Evolutionary conservation across 2,329 filamentous ascomycete genomes (phyloP), one percentile per base, ranked within the genome.

Genomic region (Aureobasidium pullulans): DNA sequence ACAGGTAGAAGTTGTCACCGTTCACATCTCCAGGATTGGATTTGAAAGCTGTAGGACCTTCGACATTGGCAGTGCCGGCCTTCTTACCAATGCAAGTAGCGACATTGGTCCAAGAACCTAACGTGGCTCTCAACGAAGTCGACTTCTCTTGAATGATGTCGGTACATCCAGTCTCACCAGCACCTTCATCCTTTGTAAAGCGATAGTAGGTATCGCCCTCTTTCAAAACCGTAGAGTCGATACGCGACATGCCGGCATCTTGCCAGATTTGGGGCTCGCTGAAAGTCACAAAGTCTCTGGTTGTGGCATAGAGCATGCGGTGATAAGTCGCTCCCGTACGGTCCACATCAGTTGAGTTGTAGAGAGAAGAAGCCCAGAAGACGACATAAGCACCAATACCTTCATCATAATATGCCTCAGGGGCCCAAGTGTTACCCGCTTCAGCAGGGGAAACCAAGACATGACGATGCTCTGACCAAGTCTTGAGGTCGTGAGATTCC

Each of bases 121-220:
- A 66, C 0, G 70, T 71, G 0, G 74, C 74, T 3, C 74, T 73
- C 3, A 82, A 66, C 1, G 68, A 70, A 1, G 68, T 59, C 0
- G 79, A 80, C 34, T 73, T 74, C 63, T 82, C 80, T 61, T 82
- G 75, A 19, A 83, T 81, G 28, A 82, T 82, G 44, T 83, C 80
- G 2, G 69, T 71, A 64, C 80, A 83, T 1, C 80, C 80, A 0
- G 79, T 81, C 1, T 68, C 71, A 4, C 68, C 72, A 1, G 73
- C 77, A 0, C 78, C 79, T 59, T 82, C 80, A 43, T 82, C 80
- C 60, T 83, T 82, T 16, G 79, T 81, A 64, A 82, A 83, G 9
- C 80, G 78, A 64, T 80, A 79, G 65, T 77, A 81, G 0, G 66
- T 67, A 10, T 67, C 66, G 1, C 71, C 71, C 0, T 72, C 73